These are phyloP conservation scores for Nemania diffusa DNA, from an alignment of 2,329 filamentous ascomycete species.

Conservation along the genomic window DNA sequence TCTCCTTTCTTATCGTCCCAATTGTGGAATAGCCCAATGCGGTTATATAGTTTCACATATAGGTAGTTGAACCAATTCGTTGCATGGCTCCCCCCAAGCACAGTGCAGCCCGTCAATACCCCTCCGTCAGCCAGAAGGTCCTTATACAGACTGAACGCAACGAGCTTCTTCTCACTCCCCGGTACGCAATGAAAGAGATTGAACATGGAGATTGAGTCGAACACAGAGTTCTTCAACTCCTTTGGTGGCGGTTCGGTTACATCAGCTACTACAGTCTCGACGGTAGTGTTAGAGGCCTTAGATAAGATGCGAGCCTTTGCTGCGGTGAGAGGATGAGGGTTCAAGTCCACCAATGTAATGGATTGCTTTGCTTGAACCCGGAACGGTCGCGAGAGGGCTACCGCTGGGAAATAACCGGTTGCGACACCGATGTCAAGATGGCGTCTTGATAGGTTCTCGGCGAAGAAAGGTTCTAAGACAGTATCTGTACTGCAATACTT, in stretches of 20 bases:
- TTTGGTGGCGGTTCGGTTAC: slow-evolving; percentile 49
- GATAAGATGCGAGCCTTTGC: slow-evolving; percentile 45
- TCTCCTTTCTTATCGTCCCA: slow-evolving; percentile 51
- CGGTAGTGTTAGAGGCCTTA: slow-evolving; percentile 35
- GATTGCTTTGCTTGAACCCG: slow-evolving; percentile 37
- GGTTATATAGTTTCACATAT: slow-evolving; percentile 51
- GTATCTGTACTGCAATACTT: slow-evolving; percentile 20
- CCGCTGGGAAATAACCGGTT: slow-evolving; percentile 34
- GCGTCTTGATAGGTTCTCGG: slow-evolving; percentile 31
- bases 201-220: slow-evolving; percentile 57
- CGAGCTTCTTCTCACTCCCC: slow-evolving; percentile 46
- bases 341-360: slow-evolving; percentile 53
- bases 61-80: slow-evolving; percentile 43
- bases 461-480: slow-evolving; percentile 36
- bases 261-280: slow-evolving; percentile 51
- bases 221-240: slow-evolving; percentile 44
- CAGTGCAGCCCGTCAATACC: slow-evolving; percentile 52
- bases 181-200: slow-evolving; percentile 58
- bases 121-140: slow-evolving; percentile 50
- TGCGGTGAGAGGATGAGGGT: slow-evolving; percentile 47
- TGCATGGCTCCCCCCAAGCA: slow-evolving; percentile 48
- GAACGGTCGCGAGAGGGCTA: slow-evolving; percentile 34
- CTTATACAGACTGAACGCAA: slow-evolving; percentile 49
- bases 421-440: slow-evolving; percentile 38
- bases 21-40: slow-evolving; percentile 53